Evolutionary conservation across 495 filamentous ascomycete species (phyloP).

Genomic region (Sphaerosporella brunnea): DNA sequence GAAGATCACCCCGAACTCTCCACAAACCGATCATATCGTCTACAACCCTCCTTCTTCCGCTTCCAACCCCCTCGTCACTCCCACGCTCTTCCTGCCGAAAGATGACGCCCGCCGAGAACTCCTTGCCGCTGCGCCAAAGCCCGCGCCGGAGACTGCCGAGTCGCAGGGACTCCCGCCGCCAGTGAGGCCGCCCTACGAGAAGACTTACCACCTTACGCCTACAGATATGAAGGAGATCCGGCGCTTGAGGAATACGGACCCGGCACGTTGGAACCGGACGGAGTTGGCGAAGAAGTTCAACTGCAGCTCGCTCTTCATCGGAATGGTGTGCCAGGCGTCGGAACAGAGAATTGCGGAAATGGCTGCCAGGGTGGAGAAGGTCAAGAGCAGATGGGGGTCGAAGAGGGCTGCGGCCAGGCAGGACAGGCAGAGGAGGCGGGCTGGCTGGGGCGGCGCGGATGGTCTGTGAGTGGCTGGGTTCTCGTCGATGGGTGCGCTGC

Average conservation of each 20-base stretch:
- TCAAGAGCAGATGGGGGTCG: constrained; percentile 20
- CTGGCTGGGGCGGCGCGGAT: constrained; percentile 24
- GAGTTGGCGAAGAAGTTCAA: constrained; percentile 26
- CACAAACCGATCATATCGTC: constrained; percentile 49
- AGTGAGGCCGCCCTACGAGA: constrained; percentile 32
- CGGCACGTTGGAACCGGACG: constrained; percentile 55
- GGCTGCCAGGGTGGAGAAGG: constrained; percentile 12
- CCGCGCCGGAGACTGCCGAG: neutral
- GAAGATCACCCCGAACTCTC: constrained; percentile 37
- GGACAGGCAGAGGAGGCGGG: constrained; percentile 17
- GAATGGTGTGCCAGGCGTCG: constrained; percentile 18
- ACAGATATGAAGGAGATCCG: constrained; percentile 66
- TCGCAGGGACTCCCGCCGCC: constrained; percentile 36
- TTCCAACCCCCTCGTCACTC: constrained; percentile 69
- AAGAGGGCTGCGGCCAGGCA: constrained; percentile 15
- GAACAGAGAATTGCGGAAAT: constrained; percentile 15
- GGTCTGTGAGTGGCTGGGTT: constrained; percentile 7
- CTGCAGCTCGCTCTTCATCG: constrained; percentile 15
- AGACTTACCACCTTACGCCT: constrained; percentile 58
- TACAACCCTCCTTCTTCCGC: constrained; percentile 86
- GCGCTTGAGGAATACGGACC: constrained; percentile 54
- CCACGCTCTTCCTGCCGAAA: constrained; percentile 70
- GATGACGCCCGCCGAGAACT: constrained; percentile 53
- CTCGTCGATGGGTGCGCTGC: neutral
- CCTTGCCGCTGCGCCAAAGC: constrained; percentile 23